Conservation (phyloP, 345 rosid genomes). For the Kandelia obovata region DNA sequence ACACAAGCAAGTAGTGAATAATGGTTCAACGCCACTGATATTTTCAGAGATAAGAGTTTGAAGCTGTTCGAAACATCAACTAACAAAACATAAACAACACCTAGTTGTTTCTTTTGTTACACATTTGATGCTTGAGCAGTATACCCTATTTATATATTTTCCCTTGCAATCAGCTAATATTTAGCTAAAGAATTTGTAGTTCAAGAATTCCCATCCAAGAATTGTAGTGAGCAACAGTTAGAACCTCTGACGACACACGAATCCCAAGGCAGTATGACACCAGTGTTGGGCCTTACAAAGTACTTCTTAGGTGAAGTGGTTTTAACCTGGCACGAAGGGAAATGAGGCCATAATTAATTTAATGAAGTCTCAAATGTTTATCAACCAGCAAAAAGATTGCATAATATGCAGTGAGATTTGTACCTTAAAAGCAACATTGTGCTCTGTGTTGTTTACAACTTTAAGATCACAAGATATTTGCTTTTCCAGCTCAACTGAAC, state of each 20-base stretch:
- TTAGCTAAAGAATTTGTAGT: neutral
- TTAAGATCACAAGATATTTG: slow-evolving; percentile 68
- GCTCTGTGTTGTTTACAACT: slow-evolving; percentile 65
- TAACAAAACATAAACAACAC: neutral
- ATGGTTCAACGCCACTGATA: slow-evolving; percentile 1
- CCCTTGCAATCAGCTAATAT: neutral
- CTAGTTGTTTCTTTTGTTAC: neutral
- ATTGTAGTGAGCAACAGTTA: slow-evolving; percentile 2
- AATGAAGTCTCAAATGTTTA: neutral
- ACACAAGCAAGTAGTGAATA: neutral
- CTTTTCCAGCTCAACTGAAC: slow-evolving; percentile 68
- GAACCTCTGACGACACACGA: slow-evolving; percentile 70
- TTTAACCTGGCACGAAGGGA: slow-evolving; percentile 56
- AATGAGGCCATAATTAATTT: neutral
- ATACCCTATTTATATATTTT: neutral
- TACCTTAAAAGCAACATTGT: slow-evolving; percentile 81
- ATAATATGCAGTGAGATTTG: slow-evolving; percentile 5
- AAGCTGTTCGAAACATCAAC: neutral
- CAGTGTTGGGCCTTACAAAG: slow-evolving; percentile 93
- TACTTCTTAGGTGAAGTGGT: slow-evolving; percentile 97
- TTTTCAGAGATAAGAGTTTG: neutral
- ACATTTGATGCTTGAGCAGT: neutral
- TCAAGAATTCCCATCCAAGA: neutral
- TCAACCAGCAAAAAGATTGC: neutral
- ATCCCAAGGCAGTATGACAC: slow-evolving; percentile 78